Evolutionary conservation across 2,329 filamentous ascomycete species (phyloP).

Genomic region (Alternaria angustiovoidea): DNA sequence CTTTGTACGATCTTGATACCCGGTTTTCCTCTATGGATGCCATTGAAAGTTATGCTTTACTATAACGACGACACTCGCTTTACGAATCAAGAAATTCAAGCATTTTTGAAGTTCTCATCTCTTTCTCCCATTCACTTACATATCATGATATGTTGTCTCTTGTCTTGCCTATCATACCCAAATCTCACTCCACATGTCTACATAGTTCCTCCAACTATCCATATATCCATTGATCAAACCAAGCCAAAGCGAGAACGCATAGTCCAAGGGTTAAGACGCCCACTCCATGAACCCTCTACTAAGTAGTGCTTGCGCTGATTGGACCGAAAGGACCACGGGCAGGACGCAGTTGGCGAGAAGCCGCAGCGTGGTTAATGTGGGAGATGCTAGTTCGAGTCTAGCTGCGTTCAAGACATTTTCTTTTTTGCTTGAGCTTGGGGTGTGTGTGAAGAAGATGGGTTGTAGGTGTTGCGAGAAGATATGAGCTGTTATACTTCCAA

Average conservation of each 20-base stretch:
- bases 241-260: background rate
- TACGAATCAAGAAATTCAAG: background rate
- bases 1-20: conserved; percentile 33
- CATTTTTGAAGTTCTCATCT: background rate
- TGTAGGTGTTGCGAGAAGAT: no score
- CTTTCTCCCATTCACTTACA: background rate
- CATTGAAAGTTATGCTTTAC: conserved; percentile 1
- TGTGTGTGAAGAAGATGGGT: no score
- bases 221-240: background rate
- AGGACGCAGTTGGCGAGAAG: no score
- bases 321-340: no score
- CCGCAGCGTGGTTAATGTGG: no score
- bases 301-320: no score
- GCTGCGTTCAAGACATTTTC: no score
- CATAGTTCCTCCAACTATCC: background rate
- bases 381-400: no score
- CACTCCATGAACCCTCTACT: background rate
- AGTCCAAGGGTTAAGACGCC: background rate
- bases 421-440: no score
- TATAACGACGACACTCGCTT: conserved; percentile 5
- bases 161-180: background rate
- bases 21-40: conserved; percentile 12
- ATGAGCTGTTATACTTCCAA: no score
- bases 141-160: no score
- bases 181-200: background rate